Conservation (phyloP, 805 yeast genomes). For the Barnettozyma botsteinii region DNA sequence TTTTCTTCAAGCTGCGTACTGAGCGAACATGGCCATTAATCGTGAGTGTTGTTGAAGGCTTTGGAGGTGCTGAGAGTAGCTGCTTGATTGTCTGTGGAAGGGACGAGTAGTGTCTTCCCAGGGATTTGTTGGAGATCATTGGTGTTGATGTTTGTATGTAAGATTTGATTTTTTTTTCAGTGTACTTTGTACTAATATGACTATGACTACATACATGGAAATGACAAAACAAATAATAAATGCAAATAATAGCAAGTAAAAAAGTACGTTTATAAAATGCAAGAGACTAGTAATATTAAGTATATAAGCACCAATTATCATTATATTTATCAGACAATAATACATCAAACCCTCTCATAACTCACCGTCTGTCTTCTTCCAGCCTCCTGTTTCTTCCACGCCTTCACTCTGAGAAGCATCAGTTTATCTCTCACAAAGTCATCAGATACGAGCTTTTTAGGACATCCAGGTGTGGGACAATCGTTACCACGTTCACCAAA, state of each 20-base stretch:
- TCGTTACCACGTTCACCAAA: slow-evolving; percentile 14
- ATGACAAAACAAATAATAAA: no score
- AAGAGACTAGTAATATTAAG: no score
- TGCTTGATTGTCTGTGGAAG: slow-evolving; percentile 12
- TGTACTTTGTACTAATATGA: no score
- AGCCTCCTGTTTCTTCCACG: slow-evolving; percentile 25
- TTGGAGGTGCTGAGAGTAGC: slow-evolving; percentile 18
- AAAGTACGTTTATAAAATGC: no score
- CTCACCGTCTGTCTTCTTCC: slow-evolving; percentile 5
- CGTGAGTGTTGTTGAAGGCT: slow-evolving; percentile 31
- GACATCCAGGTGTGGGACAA: slow-evolving; percentile 56
- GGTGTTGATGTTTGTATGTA: no score
- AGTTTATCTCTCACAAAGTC: slow-evolving; percentile 44
- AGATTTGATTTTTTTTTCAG: no score
- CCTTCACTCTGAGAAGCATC: slow-evolving; percentile 50
- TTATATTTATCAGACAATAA: background rate
- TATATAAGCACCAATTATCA: no score
- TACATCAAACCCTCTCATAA: slow-evolving; percentile 14
- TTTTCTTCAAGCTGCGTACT: slow-evolving; percentile 64
- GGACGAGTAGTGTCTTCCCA: background rate
- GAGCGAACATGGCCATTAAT: slow-evolving; percentile 74
- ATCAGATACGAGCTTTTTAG: slow-evolving; percentile 26
- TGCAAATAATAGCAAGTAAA: no score
- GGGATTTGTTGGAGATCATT: background rate
- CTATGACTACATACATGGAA: no score